Evolutionary conservation across 768 basidiomycete species (phyloP), one percentile per base, ranked within the genome.

Genomic region (Lactarius quietus): DNA sequence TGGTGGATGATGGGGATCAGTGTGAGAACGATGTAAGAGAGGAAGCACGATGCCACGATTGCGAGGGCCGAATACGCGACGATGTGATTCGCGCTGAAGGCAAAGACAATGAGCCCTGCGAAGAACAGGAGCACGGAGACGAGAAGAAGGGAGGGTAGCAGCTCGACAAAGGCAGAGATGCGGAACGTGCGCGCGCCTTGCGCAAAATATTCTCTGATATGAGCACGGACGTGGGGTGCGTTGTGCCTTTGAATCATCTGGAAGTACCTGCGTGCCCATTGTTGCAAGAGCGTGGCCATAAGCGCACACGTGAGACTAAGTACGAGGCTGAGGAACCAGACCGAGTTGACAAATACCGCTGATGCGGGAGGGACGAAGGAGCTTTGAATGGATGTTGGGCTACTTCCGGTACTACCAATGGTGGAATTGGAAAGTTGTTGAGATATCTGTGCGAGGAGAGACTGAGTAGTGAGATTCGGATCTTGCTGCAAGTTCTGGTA

Each of bases 391-490:
- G 45, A 15, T 23, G 45, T 5, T 2, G n/a, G 6, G 12, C 10
- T 45, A 43, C 54, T 7, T 57, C 39, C 38, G 23, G 52, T 29
- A 23, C 17, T 20, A 36, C 52, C 8, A n/a, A 20, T 3, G 58
- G 12, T 48, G 3, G 45, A 0, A 8, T 14, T 52, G 4, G 64
- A 57, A 12, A 65, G 59, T 26, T 65, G 64, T 29, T 56, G 53
- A 3, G 64, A 48, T 61, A 65, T 65, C 43, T 65, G 59, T 18
- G 36, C 23, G 36, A 65, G 64, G 54, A 65, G 35, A n/a, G 55
- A 52, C 33, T 56, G 53, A 59, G 63, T 64, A 6, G 48, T 55
- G 31, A 59, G 58, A 15, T n/a, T 55, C 41, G 63, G 12, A 18
- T 36, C 58, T 51, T 48, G 45, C 43, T 38, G 3, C 17, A 38